A percentile compares a stretch with the other conserved stretches of the same genome.
Evolutionary conservation across 2,329 filamentous ascomycete species (phyloP).

Genomic region (Colletotrichum coccodes): DNA sequence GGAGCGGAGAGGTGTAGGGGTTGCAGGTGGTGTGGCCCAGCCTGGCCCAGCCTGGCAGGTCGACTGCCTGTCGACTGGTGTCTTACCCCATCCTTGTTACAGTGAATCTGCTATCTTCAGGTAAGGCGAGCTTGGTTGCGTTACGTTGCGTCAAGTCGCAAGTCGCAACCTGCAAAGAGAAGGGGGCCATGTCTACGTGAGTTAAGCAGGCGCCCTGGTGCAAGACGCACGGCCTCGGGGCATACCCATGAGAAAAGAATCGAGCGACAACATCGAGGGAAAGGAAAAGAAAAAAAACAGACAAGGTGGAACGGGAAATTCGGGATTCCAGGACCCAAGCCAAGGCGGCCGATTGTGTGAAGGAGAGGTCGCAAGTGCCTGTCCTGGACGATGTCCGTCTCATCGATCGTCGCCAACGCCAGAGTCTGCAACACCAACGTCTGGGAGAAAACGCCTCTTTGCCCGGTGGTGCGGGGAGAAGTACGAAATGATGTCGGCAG

Average conservation of each 20-base stretch:
- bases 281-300: no score
- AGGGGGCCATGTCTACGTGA: neutral
- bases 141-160: constrained; percentile 25
- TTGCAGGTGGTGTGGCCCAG: neutral
- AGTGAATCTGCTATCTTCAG: constrained; percentile 24
- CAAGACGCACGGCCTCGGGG: constrained; percentile 8
- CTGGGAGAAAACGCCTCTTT: constrained; percentile 5
- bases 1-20: constrained; percentile 14
- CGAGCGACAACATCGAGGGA: neutral
- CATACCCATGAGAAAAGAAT: neutral
- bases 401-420: constrained; percentile 11
- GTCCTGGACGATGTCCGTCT: constrained; percentile 28
- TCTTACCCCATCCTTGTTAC: neutral
- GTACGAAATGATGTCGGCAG: constrained; percentile 1
- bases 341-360: constrained; percentile 14
- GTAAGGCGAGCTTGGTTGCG: constrained; percentile 19
- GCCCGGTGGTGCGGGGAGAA: neutral
- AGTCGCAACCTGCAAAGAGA: constrained; percentile 10
- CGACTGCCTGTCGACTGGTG: constrained; percentile 9
- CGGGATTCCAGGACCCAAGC: neutral
- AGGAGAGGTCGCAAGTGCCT: constrained; percentile 14
- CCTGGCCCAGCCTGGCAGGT: constrained; percentile 11
- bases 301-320: neutral
- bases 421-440: constrained; percentile 25
- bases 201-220: neutral